Percentiles rank a stretch among this genome's conserved stretches.
Conservation (phyloP, 2,329 filamentous ascomycete species). For the Apiospora phragmitis region DNA sequence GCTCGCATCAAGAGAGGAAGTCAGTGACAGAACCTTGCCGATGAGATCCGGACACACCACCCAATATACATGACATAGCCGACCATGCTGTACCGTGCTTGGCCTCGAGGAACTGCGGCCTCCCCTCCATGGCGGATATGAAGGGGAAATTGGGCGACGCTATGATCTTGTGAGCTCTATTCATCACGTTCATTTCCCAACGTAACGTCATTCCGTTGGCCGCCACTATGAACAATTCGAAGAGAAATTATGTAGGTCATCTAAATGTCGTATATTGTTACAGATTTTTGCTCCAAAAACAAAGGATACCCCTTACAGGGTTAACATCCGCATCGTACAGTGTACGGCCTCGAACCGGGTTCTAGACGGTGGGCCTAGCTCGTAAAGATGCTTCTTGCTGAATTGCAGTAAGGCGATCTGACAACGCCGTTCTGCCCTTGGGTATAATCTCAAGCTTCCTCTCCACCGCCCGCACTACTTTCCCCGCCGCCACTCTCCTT, state of each 20-base stretch:
- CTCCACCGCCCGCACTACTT: constrained; percentile 19
- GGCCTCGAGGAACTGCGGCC: neutral
- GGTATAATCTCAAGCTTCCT: constrained; percentile 9
- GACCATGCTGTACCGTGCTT: neutral
- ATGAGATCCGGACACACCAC: neutral
- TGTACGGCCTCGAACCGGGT: neutral
- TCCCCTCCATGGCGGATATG: neutral
- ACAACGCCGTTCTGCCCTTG: neutral
- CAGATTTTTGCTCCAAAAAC: neutral
- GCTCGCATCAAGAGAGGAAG: neutral
- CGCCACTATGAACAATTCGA: neutral
- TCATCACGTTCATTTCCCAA: neutral
- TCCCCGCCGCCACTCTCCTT: constrained; percentile 45
- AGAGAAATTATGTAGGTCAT: constrained; percentile 1
- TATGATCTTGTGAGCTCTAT: neutral
- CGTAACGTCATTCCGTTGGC: neutral
- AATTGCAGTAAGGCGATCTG: neutral
- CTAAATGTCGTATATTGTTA: constrained; percentile 7
- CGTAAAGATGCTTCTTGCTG: neutral
- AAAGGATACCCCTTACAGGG: neutral
- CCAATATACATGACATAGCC: neutral
- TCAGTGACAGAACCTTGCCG: neutral
- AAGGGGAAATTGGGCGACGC: neutral
- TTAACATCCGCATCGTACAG: neutral
- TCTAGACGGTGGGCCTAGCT: neutral